Evolutionary conservation across 208 protist genomes (phyloP), one percentile per base, ranked within the genome.

Genomic region (Leishmania tarentolae): DNA sequence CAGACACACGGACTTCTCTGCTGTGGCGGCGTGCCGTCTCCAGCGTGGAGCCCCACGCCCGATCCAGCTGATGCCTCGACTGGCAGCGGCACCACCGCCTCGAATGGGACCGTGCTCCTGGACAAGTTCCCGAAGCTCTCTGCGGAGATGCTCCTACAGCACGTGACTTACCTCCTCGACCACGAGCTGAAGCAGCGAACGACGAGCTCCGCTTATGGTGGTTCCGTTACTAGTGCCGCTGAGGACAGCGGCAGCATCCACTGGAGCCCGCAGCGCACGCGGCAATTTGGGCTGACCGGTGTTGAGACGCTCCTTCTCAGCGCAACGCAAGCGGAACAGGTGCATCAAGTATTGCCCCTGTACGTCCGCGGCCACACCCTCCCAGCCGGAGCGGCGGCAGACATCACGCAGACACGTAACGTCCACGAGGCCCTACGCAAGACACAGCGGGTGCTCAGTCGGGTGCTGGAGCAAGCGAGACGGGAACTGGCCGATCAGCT

Each of bases 1-100:
- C 91, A 95, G 75, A 87, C 84, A 31, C 93, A 95, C 75, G 83
- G 85, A 6, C 88, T 93, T 86, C 83, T 93, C 69, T 88, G 85
- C 59, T 42, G 59, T 35, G 93, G 93, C 8, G 86, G 88, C 7
- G 86, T 96, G 42, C 86, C 83, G 21, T 88, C 94, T 24, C 86
- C 83, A 79, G 80, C 76, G 17, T 95, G 88, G 87, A 77, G 80
- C 31, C 85, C 85, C 21, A 78, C 70, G 15, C 69, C 78, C 40
- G 84, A 90, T 35, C 47, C 46, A 8, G 72, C 46, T 8, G 73
- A 31, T 24, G 75, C 53, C 46, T 47, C 42, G 35, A 24, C 28
- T 47, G n/a, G 21, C 69, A 46, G n/a, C 70, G 31, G 21, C 52
- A 8, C 59, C 24, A 24, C 79, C 5, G 44, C 66, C 46, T 6